Conservation (phyloP, 1,139 yeast species). For the Geotrichum siamense region DNA sequence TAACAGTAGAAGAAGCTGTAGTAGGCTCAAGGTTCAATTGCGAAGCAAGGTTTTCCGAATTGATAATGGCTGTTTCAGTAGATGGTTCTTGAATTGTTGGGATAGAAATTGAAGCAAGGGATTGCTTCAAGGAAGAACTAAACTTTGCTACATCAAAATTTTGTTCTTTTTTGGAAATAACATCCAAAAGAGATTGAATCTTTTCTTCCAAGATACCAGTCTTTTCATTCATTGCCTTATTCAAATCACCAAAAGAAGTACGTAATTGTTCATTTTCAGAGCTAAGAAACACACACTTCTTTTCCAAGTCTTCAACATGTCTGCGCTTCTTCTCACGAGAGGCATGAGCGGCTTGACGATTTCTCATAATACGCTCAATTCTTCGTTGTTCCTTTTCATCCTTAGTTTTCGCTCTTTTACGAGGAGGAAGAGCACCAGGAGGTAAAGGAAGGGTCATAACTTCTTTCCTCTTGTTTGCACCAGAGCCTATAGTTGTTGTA, state of each 20-base stretch:
- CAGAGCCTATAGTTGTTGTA: constrained; percentile 20
- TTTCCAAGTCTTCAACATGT: constrained; percentile 81
- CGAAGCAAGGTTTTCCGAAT: not conserved
- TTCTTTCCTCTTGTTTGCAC: constrained; percentile 27
- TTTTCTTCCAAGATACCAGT: constrained; percentile 20
- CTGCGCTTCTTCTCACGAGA: constrained; percentile 93
- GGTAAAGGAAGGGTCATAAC: constrained; percentile 33
- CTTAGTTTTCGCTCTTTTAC: constrained; percentile 92
- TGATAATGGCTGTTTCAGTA: not conserved
- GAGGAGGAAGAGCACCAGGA: constrained; percentile 64
- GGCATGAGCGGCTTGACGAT: constrained; percentile 96
- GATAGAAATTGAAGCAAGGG: not conserved
- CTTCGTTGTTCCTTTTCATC: constrained; percentile 97
- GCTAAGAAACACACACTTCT: constrained; percentile 31
- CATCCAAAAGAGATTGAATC: constrained; percentile 27
- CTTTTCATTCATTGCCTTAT: constrained; percentile 19
- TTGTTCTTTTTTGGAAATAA: constrained; percentile 17
- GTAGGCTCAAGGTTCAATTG: not conserved
- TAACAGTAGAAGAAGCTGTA: constrained; percentile 1
- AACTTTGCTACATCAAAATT: constrained; percentile 19
- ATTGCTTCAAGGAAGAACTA: not conserved
- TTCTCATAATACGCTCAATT: constrained; percentile 83
- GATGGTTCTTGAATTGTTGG: not conserved
- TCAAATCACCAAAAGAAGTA: constrained; percentile 15
- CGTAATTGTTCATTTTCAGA: constrained; percentile 29